Evolutionary conservation across 495 filamentous ascomycete genomes (phyloP).

Genomic region (Aspergillus indologenus): DNA sequence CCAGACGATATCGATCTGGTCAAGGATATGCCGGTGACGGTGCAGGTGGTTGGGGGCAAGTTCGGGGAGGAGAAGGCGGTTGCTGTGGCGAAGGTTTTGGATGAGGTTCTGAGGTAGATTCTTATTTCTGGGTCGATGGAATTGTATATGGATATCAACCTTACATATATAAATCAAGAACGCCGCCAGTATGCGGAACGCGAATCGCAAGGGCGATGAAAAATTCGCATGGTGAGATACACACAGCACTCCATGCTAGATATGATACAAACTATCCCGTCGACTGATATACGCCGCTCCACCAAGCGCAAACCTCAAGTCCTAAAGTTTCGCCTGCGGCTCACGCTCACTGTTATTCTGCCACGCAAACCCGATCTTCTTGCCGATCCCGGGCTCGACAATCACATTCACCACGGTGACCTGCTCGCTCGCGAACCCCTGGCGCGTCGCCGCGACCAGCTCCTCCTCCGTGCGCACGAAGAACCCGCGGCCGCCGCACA

Average conservation of each 20-base stretch:
- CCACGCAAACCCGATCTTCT: constrained; percentile 46
- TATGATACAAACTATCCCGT: no score
- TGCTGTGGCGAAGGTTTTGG: constrained; percentile 43
- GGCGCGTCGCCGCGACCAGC: constrained; percentile 48
- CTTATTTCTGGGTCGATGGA: not conserved
- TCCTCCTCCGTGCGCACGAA: constrained; percentile 53
- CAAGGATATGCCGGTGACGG: constrained; percentile 50
- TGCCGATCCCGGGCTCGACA: constrained; percentile 53
- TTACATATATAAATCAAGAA: no score
- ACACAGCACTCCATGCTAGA: no score
- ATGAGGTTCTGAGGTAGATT: constrained; percentile 15
- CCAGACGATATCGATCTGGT: constrained; percentile 45
- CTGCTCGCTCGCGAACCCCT: constrained; percentile 47
- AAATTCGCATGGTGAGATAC: no score
- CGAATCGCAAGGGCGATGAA: no score
- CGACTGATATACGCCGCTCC: no score
- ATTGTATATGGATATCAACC: no score
- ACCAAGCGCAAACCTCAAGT: no score
- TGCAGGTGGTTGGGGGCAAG: constrained; percentile 53
- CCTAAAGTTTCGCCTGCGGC: constrained; percentile 19
- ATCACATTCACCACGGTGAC: constrained; percentile 58
- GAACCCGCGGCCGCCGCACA: constrained; percentile 55
- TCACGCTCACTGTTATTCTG: constrained; percentile 17
- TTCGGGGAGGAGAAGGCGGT: constrained; percentile 49
- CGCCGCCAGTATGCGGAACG: no score